Conservation (phyloP, 2,329 filamentous ascomycete genomes). For the Claviceps sp. region DNA sequence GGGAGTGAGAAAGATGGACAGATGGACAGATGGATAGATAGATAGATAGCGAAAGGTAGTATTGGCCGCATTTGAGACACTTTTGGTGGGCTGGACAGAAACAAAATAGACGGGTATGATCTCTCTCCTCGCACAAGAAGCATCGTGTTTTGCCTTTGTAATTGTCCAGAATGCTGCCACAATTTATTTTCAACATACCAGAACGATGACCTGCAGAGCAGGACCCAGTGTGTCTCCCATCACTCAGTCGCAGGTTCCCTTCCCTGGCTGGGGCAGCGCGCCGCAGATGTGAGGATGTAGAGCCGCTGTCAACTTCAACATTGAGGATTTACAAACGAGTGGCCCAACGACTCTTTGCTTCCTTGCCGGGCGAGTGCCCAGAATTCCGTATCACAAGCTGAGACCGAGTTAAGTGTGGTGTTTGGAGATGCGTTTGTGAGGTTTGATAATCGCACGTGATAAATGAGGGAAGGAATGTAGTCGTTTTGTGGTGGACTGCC, state of each 20-base stretch:
- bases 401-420: not conserved
- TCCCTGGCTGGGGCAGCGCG: not conserved
- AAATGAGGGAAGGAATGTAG: not conserved
- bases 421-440: not conserved
- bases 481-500: conserved; percentile 1
- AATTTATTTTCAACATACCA: conserved; percentile 31
- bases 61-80: not conserved
- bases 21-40: no score
- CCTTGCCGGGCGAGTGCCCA: not conserved
- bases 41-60: no score
- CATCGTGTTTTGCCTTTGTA: not conserved
- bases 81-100: not conserved
- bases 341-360: no score
- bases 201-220: conserved; percentile 59
- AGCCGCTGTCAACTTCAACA: not conserved
- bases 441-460: not conserved
- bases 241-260: conserved; percentile 3
- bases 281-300: not conserved
- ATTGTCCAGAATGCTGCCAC: not conserved
- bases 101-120: no score
- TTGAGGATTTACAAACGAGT: not conserved
- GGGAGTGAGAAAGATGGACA: no score
- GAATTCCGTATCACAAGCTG: not conserved
- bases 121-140: not conserved
- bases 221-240: conserved; percentile 22